Percentiles rank a stretch among this genome's conserved stretches.
phyloP scores from a whole-genome alignment of 2,329 filamentous ascomycete genomes.

The Scedosporium boydii region DNA sequence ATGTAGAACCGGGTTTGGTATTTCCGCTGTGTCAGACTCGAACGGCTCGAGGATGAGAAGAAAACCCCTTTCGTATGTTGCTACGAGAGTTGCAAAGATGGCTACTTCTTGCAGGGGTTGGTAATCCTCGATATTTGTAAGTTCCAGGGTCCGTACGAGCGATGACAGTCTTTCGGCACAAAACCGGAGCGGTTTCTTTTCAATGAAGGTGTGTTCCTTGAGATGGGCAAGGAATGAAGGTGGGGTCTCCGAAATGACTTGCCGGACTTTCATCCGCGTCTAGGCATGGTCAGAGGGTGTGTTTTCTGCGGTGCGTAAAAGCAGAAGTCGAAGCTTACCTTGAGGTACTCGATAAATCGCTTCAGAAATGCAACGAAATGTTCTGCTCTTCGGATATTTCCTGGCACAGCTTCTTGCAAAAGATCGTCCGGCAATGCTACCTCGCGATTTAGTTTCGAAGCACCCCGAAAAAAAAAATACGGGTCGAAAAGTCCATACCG shows the following conservation, averaged over 20 bases:
- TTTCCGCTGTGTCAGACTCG: constrained; percentile 88
- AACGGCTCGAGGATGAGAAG: constrained; percentile 94
- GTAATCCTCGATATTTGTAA: constrained; percentile 97
- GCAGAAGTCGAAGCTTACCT: constrained; percentile 30
- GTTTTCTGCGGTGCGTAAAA: background rate
- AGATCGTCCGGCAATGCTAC: constrained; percentile 80
- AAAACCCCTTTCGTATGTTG: constrained; percentile 95
- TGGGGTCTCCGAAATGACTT: constrained; percentile 95
- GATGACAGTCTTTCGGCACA: constrained; percentile 93
- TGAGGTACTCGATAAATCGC: constrained; percentile 94
- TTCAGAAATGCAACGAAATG: constrained; percentile 94
- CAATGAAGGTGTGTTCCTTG: constrained; percentile 94
- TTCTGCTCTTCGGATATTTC: constrained; percentile 90
- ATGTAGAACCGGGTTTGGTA: constrained; percentile 93
- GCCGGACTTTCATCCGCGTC: constrained; percentile 95
- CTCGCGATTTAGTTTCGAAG: constrained; percentile 12
- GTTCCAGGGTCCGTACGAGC: constrained; percentile 84
- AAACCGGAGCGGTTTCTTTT: constrained; percentile 88
- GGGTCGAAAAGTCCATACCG: constrained; percentile 22
- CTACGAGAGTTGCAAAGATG: constrained; percentile 89
- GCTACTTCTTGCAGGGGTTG: constrained; percentile 95
- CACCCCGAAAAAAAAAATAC: background rate
- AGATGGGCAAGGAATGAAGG: constrained; percentile 88
- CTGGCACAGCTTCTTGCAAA: constrained; percentile 89
- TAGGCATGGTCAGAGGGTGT: constrained; percentile 22